Evolutionary conservation across 2,329 filamentous ascomycete species (phyloP), one percentile per base, ranked within the genome.

Genomic region (Colletotrichum sublineola): DNA sequence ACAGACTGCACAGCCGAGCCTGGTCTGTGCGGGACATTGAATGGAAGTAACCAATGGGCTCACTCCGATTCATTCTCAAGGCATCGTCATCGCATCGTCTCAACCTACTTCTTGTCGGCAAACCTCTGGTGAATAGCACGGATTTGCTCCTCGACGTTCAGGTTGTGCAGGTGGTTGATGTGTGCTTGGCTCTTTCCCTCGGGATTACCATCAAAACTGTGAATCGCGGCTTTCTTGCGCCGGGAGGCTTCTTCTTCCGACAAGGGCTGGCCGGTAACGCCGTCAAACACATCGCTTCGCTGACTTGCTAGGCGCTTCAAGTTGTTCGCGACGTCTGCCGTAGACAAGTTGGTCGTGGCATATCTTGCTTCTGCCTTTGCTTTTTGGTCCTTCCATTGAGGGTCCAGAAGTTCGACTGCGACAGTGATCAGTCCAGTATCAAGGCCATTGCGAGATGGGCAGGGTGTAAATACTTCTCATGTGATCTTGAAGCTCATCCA

Each of bases 341-440:
- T 96, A 1, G 93, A 94, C 12, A 97, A 84, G 77, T 97, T 98
- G 12, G 95, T 97, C 0, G 93, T 95, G 1, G 94, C 90, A 75
- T 93, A 94, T 74, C 96, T 92, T 15, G 93, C 91, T 57, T 97
- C 94, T 20, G 94, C 91, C 81, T 97, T 97, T 70, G 94, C 93
- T 76, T 95, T 94, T 81, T 98, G 95, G 80, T 98, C 95, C 81
- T 97, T 97, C 95, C 96, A 98, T 71, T 93, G 90, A 0, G 96
- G 96, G 80, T 98, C 96, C 71, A 98, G 89, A 58, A 98, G 88
- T 83, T 98, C 96, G 80, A 98, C 93, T 93, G 53, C 20, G 63
- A 29, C 24, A 6, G 38, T 40, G n/a, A 76, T 86, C 81, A 88
- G 82, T 74, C 73, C 69, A 2, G 44, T 46, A 46, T 20, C 15